Conservation (phyloP, 139 green algal genomes). For the Volvox africanus region DNA sequence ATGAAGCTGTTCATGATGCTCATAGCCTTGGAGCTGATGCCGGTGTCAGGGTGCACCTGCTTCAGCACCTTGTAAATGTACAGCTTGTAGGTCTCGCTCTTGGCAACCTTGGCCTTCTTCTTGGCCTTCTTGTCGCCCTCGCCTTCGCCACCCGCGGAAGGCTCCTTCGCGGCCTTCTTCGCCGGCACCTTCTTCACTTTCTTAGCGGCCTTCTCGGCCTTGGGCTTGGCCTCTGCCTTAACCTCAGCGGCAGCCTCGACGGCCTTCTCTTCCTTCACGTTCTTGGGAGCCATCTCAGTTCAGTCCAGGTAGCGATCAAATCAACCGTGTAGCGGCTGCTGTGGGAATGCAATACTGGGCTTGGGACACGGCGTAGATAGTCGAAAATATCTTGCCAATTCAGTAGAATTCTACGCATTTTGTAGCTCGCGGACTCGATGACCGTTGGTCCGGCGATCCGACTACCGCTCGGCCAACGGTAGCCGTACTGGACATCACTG, state of each 20-base stretch:
- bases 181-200: not conserved
- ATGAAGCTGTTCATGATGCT: conserved; percentile 88
- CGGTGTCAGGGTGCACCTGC: conserved; percentile 95
- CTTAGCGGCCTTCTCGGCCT: not conserved
- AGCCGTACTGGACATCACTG: not conserved
- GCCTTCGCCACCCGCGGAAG: not conserved
- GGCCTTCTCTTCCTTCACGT: not conserved
- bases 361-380: no score
- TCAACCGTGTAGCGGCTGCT: no score
- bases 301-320: no score
- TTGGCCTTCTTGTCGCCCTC: conserved; percentile 19
- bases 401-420: not conserved
- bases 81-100: conserved; percentile 95
- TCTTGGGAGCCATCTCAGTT: conserved; percentile 14
- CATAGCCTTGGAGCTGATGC: conserved; percentile 97
- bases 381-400: no score
- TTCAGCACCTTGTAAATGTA: conserved; percentile 99
- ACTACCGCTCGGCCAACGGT: not conserved
- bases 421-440: not conserved
- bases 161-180: conserved; percentile 13
- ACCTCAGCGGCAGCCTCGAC: not conserved
- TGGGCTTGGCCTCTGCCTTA: conserved; percentile 19
- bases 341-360: no score
- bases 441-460: not conserved
- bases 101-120: conserved; percentile 27